Percentiles rank a stretch among this genome's conserved stretches.
Conservation (phyloP, 345 rosid species). For the Cochlearia excelsa region DNA sequence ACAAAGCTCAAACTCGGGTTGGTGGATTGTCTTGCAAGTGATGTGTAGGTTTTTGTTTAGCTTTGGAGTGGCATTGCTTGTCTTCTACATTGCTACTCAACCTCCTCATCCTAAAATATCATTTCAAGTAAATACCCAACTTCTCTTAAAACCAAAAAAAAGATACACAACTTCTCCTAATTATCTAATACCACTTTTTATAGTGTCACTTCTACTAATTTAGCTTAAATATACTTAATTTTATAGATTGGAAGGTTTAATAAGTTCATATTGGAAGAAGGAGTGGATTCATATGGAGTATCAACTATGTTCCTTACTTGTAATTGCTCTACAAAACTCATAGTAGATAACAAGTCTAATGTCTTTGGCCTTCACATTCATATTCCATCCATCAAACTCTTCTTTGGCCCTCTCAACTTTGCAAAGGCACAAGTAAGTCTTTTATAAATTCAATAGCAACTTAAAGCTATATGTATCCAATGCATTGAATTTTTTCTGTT, state of each 20-base stretch:
- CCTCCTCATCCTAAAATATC: conserved; percentile 71
- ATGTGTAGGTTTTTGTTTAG: conserved; percentile 73
- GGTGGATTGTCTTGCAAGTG: conserved; percentile 64
- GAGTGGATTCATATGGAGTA: conserved; percentile 69
- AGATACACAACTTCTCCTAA: conserved; percentile 18
- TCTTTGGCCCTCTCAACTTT: conserved; percentile 58
- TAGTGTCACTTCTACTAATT: conserved; percentile 8
- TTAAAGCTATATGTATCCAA: neutral
- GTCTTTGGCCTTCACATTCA: conserved; percentile 70
- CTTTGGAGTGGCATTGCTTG: conserved; percentile 67
- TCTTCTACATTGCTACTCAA: conserved; percentile 73
- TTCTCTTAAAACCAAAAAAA: neutral
- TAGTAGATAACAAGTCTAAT: conserved; percentile 72
- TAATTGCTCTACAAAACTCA: conserved; percentile 54
- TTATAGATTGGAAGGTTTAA: conserved; percentile 53
- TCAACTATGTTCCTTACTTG: conserved; percentile 66
- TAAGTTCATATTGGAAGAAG: conserved; percentile 64
- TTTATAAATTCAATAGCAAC: neutral
- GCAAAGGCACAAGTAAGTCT: conserved; percentile 54
- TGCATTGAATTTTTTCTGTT: neutral
- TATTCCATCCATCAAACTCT: conserved; percentile 53
- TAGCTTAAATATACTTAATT: conserved; percentile 5
- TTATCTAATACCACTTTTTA: neutral
- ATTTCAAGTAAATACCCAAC: conserved; percentile 50
- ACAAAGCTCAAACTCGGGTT: conserved; percentile 43